Evolutionary conservation across 768 basidiomycete species (phyloP), one percentile per base, ranked within the genome.

Genomic region (Kwoniella dejecticola): DNA sequence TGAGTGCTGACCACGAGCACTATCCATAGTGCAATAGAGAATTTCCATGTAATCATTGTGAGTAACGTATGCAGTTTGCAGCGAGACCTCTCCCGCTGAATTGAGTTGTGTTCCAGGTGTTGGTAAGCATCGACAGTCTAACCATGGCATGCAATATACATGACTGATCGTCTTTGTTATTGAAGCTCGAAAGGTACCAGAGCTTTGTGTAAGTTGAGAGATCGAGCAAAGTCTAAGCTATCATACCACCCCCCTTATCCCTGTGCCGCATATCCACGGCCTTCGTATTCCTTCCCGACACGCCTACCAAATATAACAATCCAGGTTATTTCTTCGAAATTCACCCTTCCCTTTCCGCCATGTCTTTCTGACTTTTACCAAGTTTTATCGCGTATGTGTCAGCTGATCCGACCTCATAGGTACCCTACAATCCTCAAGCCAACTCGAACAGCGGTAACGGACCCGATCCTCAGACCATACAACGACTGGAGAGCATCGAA

Each of bases 21-120:
- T 64, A 40, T 17, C 52, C 15, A 21, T 62, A 77, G 71, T 79
- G 77, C 44, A 76, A 79, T 57, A 60, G 77, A 27, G 72, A 79
- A 48, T 71, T 74, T 23, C 77, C 77, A 7, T 79, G 77, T 68
- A 73, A 79, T 56, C 76, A 79, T 60, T 79, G 77, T 73, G 27
- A 67, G 69, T 63, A 17, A 21, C 29, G 12, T 30, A 4, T 29
- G 27, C 36, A 27, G 15, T 27, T n/a, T 29, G 36, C 26, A 26
- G 31, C n/a, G 26, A 11, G 0, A 15, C 33, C 15, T 7, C 15
- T 7, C 33, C 33, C 15, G 33, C 41, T 42, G 41, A 42, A 17
- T 19, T 42, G 41, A 42, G 10, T 40, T 54, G 26, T 48, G 45
- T 36, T n/a, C n/a, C 62, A 71, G 72, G 75, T 68, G 38, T 70